Conservation (phyloP, 1,284 basidiomycete genomes). For the Gymnopus androsaceus region DNA sequence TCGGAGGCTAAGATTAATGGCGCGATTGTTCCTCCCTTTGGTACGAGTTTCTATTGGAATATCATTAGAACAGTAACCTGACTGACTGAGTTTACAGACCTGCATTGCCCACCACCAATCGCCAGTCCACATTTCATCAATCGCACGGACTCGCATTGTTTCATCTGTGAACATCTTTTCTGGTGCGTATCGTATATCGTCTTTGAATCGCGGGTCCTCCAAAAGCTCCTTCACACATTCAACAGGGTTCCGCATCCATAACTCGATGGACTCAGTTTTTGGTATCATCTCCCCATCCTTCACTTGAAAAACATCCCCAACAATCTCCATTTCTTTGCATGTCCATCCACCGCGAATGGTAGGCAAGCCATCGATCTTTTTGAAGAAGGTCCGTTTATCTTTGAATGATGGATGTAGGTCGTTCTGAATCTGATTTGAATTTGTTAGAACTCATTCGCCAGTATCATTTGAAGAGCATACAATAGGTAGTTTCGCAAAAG, state of each 20-base stretch:
- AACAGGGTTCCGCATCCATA: constrained; percentile 31
- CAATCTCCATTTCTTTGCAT: constrained; percentile 17
- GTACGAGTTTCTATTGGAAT: constrained; percentile 7
- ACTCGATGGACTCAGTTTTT: constrained; percentile 27
- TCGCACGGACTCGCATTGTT: constrained; percentile 11
- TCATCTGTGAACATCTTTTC: constrained; percentile 5
- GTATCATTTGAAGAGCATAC: neutral
- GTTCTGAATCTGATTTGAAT: neutral
- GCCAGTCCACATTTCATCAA: constrained; percentile 25
- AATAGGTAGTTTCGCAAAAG: constrained; percentile 17
- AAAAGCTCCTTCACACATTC: constrained; percentile 29
- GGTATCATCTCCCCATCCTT: constrained; percentile 17
- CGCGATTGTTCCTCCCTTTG: constrained; percentile 11
- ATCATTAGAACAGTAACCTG: neutral
- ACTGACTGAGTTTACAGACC: constrained; percentile 15
- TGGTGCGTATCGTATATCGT: constrained; percentile 18
- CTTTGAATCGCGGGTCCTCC: constrained; percentile 24
- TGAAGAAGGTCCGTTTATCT: neutral
- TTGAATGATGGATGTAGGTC: constrained; percentile 1
- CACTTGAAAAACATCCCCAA: constrained; percentile 22
- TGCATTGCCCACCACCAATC: constrained; percentile 28
- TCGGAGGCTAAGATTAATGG: constrained; percentile 22
- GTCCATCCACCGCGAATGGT: constrained; percentile 14
- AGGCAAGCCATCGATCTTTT: neutral
- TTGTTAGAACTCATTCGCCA: neutral